Conservation (phyloP, 352 stramenopile genomes). For the Globisporangium cederbergense region DNA sequence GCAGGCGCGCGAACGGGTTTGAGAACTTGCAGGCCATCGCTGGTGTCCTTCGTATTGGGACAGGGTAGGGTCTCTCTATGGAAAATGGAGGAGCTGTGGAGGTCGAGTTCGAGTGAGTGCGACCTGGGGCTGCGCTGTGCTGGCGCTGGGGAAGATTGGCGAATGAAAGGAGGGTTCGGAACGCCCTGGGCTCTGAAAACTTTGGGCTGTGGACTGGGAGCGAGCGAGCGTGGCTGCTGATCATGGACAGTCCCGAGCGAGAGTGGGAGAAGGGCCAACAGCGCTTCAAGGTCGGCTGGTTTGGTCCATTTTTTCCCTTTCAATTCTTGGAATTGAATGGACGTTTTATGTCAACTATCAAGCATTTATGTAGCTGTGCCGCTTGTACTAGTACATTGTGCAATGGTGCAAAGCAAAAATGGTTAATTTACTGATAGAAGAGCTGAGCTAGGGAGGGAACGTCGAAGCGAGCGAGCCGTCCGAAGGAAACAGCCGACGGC, state of each 20-base stretch:
- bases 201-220: not conserved
- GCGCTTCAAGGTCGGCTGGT: not conserved
- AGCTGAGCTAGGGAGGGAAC: no score
- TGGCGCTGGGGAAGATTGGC: not conserved
- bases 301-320: not conserved
- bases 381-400: no score
- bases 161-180: not conserved
- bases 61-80: not conserved
- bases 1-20: slow-evolving; percentile 13
- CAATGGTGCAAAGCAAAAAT: no score
- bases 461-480: no score
- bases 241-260: not conserved
- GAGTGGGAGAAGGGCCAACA: not conserved
- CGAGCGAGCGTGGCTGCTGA: not conserved
- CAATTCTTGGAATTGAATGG: no score
- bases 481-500: not conserved
- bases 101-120: not conserved
- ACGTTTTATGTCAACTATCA: no score
- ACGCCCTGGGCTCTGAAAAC: not conserved
- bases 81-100: no score
- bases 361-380: no score
- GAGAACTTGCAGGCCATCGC: slow-evolving; percentile 14
- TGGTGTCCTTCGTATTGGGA: not conserved
- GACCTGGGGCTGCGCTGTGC: not conserved
- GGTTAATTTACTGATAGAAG: no score